Evolutionary conservation across 2,329 filamentous ascomycete species (phyloP), one percentile per base, ranked within the genome.

Genomic region (Aurifilum marmelostoma): DNA sequence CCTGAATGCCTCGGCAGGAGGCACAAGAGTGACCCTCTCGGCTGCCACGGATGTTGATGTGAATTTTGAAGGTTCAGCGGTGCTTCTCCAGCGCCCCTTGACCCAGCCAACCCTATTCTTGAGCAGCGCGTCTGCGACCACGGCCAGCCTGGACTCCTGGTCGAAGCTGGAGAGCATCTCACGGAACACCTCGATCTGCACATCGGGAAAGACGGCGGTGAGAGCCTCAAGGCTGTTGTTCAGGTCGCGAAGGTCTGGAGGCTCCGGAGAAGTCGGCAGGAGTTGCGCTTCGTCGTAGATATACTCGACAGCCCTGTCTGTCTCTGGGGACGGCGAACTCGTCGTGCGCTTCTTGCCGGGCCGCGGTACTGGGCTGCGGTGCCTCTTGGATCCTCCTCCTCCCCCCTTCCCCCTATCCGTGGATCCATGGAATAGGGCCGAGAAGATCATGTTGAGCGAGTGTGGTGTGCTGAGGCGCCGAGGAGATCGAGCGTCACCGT

Each of bases 101-200:
- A 92, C 89, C 84, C 89, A 92, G 63, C 87, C 85, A 66, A 87
- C 85, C 47, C 88, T 87, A 75, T 91, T 89, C 80, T 92, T 93
- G 69, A 96, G 83, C 69, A 96, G 82, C 63, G 89, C 87, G 76
- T 96, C 92, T 16, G 92, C 92, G 37, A 94, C 90, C 63, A 96
- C 85, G 58, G 92, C 90, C 32, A 95, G 80, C 72, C 92, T 84
- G 71, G 92, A 95, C 78, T 94, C 91, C 74, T 90, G 88, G 74
- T 91, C 90, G 76, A 94, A 91, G 75, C 84, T 91, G 52, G 85
- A 81, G 63, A 96, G 87, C 87, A 96, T 92, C 81, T 95, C 92
- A 59, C 92, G 88, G 76, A 96, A 93, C 24, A 94, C 92, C 73
- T 94, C 91, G 70, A 92, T 84, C 78, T 93, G 91, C n/a, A 94